Evolutionary conservation across 176 grass and related monocot species (phyloP).

Genomic region (Oryza australiensis): DNA sequence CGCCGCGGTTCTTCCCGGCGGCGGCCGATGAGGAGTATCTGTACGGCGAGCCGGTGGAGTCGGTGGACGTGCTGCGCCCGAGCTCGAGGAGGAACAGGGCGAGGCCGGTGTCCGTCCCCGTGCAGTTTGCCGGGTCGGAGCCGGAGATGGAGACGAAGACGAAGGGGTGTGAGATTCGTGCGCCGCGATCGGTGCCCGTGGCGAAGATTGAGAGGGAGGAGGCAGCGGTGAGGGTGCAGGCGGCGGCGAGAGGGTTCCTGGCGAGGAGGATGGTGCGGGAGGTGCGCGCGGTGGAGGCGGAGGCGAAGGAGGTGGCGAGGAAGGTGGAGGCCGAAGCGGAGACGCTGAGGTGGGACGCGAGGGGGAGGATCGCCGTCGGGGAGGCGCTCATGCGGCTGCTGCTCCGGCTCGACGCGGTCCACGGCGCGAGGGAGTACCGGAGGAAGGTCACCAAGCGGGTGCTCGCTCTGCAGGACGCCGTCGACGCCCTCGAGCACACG

Average conservation of each 20-base stretch:
- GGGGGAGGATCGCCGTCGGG: conserved; percentile 28
- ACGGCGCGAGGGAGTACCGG: conserved; percentile 61
- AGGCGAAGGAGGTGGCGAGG: conserved; percentile 22
- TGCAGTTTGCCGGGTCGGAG: conserved; percentile 28
- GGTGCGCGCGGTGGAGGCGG: conserved; percentile 37
- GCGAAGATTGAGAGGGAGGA: not conserved
- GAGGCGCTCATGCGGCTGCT: conserved; percentile 65
- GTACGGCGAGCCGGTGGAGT: not conserved
- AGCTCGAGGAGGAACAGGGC: not conserved
- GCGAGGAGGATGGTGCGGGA: conserved; percentile 48
- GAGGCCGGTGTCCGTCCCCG: conserved; percentile 25
- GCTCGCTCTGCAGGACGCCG: conserved; percentile 63
- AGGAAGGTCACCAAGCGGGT: conserved; percentile 56
- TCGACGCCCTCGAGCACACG: conserved; percentile 49
- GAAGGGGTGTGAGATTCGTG: not conserved
- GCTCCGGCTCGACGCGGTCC: conserved; percentile 61
- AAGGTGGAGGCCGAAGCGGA: conserved; percentile 9
- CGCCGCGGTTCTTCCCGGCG: conserved; percentile 9
- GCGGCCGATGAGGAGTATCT: not conserved
- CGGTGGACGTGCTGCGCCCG: not conserved
- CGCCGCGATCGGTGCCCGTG: no score
- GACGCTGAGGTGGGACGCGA: conserved; percentile 35
- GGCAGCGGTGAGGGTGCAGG: conserved; percentile 53
- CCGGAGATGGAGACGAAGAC: not conserved
- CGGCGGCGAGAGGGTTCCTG: conserved; percentile 50